Evolutionary conservation across 2,329 filamentous ascomycete species (phyloP).

Genomic region (Saccharata proteae): DNA sequence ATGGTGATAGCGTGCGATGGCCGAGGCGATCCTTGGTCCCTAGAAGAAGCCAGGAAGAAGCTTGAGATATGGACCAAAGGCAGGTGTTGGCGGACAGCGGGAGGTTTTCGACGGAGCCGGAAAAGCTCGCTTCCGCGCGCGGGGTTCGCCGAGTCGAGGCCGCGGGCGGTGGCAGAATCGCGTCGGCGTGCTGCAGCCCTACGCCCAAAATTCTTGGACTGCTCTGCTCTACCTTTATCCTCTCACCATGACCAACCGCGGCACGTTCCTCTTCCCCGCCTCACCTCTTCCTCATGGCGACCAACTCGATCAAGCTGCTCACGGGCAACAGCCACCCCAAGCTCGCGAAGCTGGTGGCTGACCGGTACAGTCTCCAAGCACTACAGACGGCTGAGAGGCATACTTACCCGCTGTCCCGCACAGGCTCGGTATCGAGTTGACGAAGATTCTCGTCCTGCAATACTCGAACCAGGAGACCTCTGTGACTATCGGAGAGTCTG

Average conservation of each 20-base stretch:
- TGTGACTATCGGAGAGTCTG: slow-evolving; percentile 90
- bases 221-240: neutral
- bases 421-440: slow-evolving; percentile 65
- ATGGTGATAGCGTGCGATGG: too few relatives aligned
- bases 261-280: neutral
- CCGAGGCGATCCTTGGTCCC: too few relatives aligned
- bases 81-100: too few relatives aligned
- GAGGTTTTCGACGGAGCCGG: too few relatives aligned
- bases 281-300: slow-evolving; percentile 49
- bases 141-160: too few relatives aligned
- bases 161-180: too few relatives aligned
- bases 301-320: slow-evolving; percentile 63
- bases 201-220: neutral
- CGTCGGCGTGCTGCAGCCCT: too few relatives aligned
- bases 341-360: slow-evolving; percentile 57
- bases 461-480: slow-evolving; percentile 82
- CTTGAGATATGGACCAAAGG: too few relatives aligned
- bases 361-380: too few relatives aligned
- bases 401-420: slow-evolving; percentile 4
- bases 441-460: slow-evolving; percentile 68
- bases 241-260: neutral
- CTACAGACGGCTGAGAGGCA: slow-evolving; percentile 4
- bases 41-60: too few relatives aligned
- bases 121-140: too few relatives aligned
- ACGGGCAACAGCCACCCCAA: slow-evolving; percentile 65